Evolutionary conservation across 148 eudicot species (phyloP).

Genomic region (Rhododendron griersonianum): DNA sequence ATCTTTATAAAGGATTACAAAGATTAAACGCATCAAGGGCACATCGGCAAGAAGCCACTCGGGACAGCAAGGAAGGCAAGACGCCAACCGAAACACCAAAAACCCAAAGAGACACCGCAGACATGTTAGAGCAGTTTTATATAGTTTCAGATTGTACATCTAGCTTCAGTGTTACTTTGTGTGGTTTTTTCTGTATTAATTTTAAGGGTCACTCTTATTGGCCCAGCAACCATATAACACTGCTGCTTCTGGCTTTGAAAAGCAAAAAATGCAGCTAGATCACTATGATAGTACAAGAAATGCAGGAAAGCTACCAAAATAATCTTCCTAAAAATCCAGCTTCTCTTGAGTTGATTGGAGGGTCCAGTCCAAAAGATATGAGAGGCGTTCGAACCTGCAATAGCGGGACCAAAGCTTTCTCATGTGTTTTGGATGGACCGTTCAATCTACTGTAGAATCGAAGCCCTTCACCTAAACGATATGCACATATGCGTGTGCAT

Average conservation of each 20-base stretch:
- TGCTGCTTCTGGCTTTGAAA: neutral
- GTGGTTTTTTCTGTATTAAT: neutral
- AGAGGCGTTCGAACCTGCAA: neutral
- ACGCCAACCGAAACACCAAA: too few relatives aligned
- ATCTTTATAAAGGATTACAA: too few relatives aligned
- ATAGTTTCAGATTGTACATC: neutral
- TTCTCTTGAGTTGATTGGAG: neutral
- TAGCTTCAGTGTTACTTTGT: neutral
- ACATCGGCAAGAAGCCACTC: too few relatives aligned
- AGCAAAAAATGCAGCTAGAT: neutral
- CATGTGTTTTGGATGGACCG: neutral
- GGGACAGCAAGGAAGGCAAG: too few relatives aligned
- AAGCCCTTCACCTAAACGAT: neutral
- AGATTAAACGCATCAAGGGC: too few relatives aligned
- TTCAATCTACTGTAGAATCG: neutral
- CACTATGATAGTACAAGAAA: neutral
- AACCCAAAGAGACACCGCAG: too few relatives aligned
- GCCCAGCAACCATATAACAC: neutral
- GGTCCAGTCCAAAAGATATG: neutral
- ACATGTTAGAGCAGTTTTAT: neutral
- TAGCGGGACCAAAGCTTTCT: neutral
- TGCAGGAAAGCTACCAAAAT: neutral
- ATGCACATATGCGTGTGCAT: neutral
- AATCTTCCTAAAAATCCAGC: neutral
- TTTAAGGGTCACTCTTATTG: neutral